Evolutionary conservation across 2,329 filamentous ascomycete genomes (phyloP), one percentile per base, ranked within the genome.

Genomic region (Clonostachys rosea): DNA sequence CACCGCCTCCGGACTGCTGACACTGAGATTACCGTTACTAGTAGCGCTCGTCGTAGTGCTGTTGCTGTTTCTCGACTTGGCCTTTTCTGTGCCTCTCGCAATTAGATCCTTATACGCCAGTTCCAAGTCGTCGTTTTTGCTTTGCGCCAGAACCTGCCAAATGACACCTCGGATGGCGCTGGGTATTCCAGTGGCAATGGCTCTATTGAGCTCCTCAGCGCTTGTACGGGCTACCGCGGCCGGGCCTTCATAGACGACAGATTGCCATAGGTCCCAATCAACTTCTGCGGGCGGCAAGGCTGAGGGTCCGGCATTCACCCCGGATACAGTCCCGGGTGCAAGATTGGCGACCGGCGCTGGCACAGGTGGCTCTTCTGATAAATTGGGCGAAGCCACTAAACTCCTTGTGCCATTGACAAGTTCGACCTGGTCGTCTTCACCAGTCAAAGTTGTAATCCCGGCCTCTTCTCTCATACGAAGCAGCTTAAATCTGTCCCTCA

Each of bases 181-280:
- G 2, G 94, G 94, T 48, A 99, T 99, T 34, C 94, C 94, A 37
- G 86, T 88, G 44, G 92, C 89, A 56, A 99, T 96, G 18, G 94
- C 91, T 54, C 79, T 83, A 61, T 92, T 96, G 48, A 99, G 73
- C 63, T 96, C 91, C 58, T 95, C 89, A 1, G 92, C 79, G 59
- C 91, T 96, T 5, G 90, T 91, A 50, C 89, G 83, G 11, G 89
- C 87, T 44, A 97, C 87, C 10, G 90, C 92, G 30, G 89, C 83
- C 14, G 91, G 91, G 0, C 94, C 94, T 69, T 96, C 89, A 55
- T 96, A 95, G 34, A 99, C 94, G 5, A 99, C 87, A 20, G 87
- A 83, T 63, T 99, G 92, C 94, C 94, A 99, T 37, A 99, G 71
- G 65, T 99, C 94, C 94, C 94, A 99, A 62, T 99, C 91, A n/a